These are phyloP conservation scores for Aspergillus campestris DNA, from an alignment of 495 filamentous ascomycete genomes.

Conservation along the genomic window DNA sequence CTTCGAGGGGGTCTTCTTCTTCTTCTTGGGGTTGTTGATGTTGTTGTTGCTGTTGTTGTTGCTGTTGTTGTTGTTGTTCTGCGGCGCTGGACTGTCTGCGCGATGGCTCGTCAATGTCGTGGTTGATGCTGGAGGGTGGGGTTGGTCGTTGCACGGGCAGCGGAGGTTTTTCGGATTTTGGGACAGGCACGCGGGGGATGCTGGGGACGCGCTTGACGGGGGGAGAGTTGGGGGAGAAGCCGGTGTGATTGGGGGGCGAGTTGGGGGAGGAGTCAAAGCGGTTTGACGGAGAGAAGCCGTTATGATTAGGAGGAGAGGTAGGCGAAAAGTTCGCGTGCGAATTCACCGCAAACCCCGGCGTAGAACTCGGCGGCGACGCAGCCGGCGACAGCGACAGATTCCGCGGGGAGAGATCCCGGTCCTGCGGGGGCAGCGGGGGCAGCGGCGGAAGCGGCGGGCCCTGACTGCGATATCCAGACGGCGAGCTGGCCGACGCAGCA, in stretches of 20 bases:
- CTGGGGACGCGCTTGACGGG: neutral
- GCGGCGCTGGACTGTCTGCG: slow-evolving; percentile 5
- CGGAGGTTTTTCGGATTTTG: neutral
- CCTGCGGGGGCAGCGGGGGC: neutral
- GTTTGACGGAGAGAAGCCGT: too few relatives aligned
- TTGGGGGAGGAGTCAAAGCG: too few relatives aligned
- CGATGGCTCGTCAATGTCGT: too few relatives aligned
- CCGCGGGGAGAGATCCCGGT: neutral
- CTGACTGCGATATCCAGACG: neutral
- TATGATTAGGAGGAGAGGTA: too few relatives aligned
- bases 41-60: neutral
- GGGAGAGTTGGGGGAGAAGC: too few relatives aligned
- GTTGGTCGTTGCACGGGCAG: neutral
- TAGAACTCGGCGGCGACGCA: too few relatives aligned
- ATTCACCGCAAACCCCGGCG: too few relatives aligned
- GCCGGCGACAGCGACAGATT: too few relatives aligned
- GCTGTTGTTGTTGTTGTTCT: neutral
- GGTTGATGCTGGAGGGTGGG: neutral
- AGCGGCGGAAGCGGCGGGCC: neutral
- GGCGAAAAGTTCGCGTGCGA: too few relatives aligned
- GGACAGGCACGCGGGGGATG: slow-evolving; percentile 1
- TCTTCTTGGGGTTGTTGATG: neutral
- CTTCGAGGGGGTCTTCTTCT: slow-evolving; percentile 24
- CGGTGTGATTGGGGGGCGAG: too few relatives aligned
- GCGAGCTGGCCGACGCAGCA: slow-evolving; percentile 1